These are phyloP conservation scores for Colletotrichum filicis DNA, from an alignment of 2,329 filamentous ascomycete genomes.

Conservation along the genomic window DNA sequence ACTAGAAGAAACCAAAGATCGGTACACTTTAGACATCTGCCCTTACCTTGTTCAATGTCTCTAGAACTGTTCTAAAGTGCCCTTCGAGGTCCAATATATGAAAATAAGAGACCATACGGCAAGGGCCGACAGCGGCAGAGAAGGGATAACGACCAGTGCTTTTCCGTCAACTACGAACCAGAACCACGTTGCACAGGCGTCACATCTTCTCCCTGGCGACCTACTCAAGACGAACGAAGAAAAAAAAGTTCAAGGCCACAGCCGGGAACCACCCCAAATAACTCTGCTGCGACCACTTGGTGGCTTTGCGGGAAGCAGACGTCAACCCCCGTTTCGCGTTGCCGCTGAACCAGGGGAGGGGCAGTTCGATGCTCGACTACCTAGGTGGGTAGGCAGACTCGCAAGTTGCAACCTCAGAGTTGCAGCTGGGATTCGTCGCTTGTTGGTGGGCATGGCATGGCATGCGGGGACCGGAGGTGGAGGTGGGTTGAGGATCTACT, in stretches of 20 bases:
- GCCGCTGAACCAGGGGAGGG: neutral
- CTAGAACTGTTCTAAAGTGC: neutral
- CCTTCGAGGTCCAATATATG: neutral
- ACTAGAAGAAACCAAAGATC: neutral
- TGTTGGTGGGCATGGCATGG: conserved; percentile 7
- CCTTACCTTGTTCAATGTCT: neutral
- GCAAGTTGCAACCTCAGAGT: neutral
- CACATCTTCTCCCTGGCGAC: neutral
- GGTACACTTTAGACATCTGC: neutral
- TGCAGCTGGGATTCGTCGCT: neutral
- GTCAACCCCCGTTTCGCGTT: neutral
- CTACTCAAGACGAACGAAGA: no score
- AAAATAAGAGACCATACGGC: neutral
- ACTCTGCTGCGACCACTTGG: neutral
- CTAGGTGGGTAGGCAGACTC: neutral
- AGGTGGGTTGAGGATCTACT: neutral
- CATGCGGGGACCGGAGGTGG: neutral
- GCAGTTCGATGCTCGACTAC: neutral
- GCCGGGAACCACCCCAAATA: neutral
- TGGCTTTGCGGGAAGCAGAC: neutral
- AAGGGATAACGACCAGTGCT: neutral
- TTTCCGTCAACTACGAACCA: neutral
- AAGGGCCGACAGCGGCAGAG: neutral
- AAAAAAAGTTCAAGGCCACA: no score
- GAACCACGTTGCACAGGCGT: neutral